Evolutionary conservation across 169 alveolate genomes (phyloP), one percentile per base, ranked within the genome.

Genomic region (Eimeria zaria): DNA sequence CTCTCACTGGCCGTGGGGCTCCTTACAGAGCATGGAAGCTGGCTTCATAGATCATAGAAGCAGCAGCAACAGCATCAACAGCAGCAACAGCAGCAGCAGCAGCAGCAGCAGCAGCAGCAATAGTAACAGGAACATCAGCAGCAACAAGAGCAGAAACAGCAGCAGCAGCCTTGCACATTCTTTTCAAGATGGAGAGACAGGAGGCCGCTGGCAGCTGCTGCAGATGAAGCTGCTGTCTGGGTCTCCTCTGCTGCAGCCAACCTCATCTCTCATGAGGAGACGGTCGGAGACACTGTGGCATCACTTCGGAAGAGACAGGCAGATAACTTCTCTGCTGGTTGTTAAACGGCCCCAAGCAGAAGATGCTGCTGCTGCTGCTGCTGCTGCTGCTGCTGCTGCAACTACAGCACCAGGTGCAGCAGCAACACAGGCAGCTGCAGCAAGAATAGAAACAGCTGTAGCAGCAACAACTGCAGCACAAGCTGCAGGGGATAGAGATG

Each of bases 161-260:
- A 80, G 64, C 41, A 80, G 89, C 60, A 74, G 60, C 58, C 30
- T 22, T 18, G 74, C 74, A 8, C 30, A 18, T n/a, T 18, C 74
- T 18, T 41, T 73, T 6, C 36, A 39, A 18, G 88, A 16, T 8
- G 88, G 22, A 3, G 88, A 46, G 62, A 30, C 44, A 30, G 88
- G 62, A 12, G 64, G 22, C 14, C 11, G 33, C 48, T 51, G 41
- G 46, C 24, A 16, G 20, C 69, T 80, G 89, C 71, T 80, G 89
- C 89, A 80, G 89, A 41, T 80, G 89, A 30, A 55, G 69, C 53
- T 80, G 55, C 41, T 80, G 24, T 80, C 89, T 5, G 89, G 89
- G 89, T 24, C 64, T 36, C 69, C 69, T 36, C 71, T 80, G 64
- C 89, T 80, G 89, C 89, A 16, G 89, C 89, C 89, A 2, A 51